A percentile compares a stretch with the other conserved stretches of the same genome.
These are phyloP conservation scores for Ophiocordyceps sinensis DNA, from an alignment of 2,329 filamentous ascomycete genomes.

Conservation along the genomic window DNA sequence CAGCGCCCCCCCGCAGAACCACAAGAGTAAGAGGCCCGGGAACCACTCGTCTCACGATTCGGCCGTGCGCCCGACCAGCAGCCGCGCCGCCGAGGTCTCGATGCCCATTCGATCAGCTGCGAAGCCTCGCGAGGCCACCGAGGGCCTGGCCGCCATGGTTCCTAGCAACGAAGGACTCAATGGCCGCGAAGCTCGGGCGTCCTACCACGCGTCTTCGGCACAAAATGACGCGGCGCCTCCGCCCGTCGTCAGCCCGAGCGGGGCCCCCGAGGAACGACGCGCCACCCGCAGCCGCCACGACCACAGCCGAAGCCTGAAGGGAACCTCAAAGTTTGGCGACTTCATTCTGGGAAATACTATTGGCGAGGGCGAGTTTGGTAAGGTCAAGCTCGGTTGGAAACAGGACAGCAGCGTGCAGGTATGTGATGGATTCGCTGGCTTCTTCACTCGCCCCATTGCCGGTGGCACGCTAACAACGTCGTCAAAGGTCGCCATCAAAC, in stretches of 20 bases:
- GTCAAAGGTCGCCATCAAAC: conserved; percentile 83
- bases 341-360: conserved; percentile 94
- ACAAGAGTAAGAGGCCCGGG: conserved; percentile 16
- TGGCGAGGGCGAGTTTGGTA: conserved; percentile 95
- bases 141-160: conserved; percentile 57
- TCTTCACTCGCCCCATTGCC: background rate
- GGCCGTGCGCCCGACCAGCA: conserved; percentile 17
- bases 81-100: conserved; percentile 19
- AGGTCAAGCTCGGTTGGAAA: conserved; percentile 98
- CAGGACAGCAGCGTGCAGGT: conserved; percentile 80
- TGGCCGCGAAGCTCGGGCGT: conserved; percentile 8
- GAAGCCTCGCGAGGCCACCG: conserved; percentile 58
- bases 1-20: conserved; percentile 11
- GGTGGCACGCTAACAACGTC: conserved; percentile 4
- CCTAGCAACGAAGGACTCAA: conserved; percentile 17
- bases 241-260: conserved; percentile 27
- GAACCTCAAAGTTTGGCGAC: conserved; percentile 74
- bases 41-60: conserved; percentile 19
- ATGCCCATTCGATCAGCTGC: conserved; percentile 34
- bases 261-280: conserved; percentile 31
- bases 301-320: conserved; percentile 41
- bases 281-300: conserved; percentile 44
- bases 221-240: conserved; percentile 27
- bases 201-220: conserved; percentile 11
- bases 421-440: conserved; percentile 8